These are phyloP conservation scores for Hypoxylon fragiforme DNA, from an alignment of 495 filamentous ascomycete genomes.

Conservation along the genomic window DNA sequence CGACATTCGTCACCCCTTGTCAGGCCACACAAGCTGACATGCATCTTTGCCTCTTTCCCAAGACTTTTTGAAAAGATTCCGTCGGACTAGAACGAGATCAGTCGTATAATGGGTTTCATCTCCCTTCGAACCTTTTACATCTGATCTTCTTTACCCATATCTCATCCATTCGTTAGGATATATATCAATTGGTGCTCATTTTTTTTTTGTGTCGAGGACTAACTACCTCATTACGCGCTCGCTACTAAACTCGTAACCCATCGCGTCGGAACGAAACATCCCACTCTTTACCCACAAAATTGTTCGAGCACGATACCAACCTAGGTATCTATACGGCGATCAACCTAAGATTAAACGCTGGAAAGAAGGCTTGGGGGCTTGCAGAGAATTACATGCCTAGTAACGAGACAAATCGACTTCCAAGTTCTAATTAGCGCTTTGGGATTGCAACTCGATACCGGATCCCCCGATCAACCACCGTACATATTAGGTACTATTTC, in stretches of 20 bases:
- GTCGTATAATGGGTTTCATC: slow-evolving; percentile 23
- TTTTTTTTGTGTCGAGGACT: too few relatives aligned
- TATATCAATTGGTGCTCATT: too few relatives aligned
- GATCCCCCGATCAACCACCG: slow-evolving; percentile 6
- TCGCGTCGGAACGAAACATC: too few relatives aligned
- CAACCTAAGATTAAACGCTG: too few relatives aligned
- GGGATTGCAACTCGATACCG: slow-evolving; percentile 7
- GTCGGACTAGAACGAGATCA: slow-evolving; percentile 18
- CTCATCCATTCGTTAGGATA: slow-evolving; percentile 3
- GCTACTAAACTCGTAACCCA: too few relatives aligned
- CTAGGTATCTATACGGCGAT: slow-evolving; percentile 18
- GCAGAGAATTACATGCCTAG: background rate
- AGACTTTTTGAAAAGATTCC: slow-evolving; percentile 19
- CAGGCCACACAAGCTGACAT: slow-evolving; percentile 35
- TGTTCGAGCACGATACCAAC: background rate
- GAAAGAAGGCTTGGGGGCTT: slow-evolving; percentile 6
- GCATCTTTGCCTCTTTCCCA: slow-evolving; percentile 25
- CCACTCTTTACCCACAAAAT: slow-evolving; percentile 2
- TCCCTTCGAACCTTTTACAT: slow-evolving; percentile 1
- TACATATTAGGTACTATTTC: background rate
- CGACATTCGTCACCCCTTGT: slow-evolving; percentile 29
- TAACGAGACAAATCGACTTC: background rate
- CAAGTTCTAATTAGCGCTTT: background rate
- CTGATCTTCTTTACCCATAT: background rate
- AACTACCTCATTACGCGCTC: too few relatives aligned